Conservation (phyloP, 2,329 filamentous ascomycete genomes). For the Mollisiaceae sp. region DNA sequence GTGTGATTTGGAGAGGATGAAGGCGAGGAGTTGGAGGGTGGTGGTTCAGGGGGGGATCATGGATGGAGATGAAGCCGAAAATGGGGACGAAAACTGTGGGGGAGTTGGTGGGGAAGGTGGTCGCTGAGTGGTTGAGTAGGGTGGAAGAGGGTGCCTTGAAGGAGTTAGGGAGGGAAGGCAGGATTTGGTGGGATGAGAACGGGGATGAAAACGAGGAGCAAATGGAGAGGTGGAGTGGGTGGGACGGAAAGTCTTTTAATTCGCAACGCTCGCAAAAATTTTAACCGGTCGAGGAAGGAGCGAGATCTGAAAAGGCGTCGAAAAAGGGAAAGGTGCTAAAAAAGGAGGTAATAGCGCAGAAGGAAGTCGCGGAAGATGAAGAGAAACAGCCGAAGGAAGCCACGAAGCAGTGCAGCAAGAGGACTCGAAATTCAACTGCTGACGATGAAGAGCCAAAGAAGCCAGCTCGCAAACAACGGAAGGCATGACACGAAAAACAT, state of each 20-base stretch:
- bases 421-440: not conserved
- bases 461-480: not conserved
- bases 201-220: not conserved
- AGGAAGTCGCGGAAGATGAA: not conserved
- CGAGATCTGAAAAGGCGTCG: not conserved
- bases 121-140: not conserved
- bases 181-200: slow-evolving; percentile 12
- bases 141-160: not conserved
- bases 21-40: not conserved
- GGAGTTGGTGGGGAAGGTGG: not conserved
- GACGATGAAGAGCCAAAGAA: not conserved
- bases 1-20: slow-evolving; percentile 13
- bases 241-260: not conserved
- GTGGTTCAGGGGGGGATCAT: slow-evolving; percentile 6
- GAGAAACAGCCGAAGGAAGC: not conserved
- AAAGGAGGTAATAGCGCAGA: not conserved
- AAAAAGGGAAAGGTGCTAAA: not conserved
- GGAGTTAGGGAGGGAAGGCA: not conserved
- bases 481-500: not conserved
- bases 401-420: not conserved
- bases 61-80: slow-evolving; percentile 6
- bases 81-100: not conserved
- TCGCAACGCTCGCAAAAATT: not conserved
- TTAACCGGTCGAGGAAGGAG: not conserved
- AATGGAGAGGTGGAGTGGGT: slow-evolving; percentile 4